Evolutionary conservation across 257 asterid genomes (phyloP).

Genomic region (Parsonsia alboflavescens): DNA sequence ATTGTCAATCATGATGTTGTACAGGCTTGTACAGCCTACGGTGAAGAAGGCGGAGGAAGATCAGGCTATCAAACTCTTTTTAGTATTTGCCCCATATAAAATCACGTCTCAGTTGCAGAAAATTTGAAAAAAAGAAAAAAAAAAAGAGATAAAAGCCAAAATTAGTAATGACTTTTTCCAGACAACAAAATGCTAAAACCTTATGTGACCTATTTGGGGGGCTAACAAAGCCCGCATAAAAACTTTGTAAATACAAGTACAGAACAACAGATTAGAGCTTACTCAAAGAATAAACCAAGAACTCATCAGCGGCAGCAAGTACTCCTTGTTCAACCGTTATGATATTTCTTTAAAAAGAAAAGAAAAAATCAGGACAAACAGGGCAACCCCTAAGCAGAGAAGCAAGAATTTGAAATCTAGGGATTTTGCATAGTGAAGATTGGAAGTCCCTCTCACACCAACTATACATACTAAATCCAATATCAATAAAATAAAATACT

Average conservation of each 20-base stretch:
- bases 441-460: not conserved
- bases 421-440: not conserved
- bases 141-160: not conserved
- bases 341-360: not conserved
- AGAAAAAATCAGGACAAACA: not conserved
- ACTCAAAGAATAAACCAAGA: not conserved
- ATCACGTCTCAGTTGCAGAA: not conserved
- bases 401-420: not conserved
- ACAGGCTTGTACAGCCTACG: conserved; percentile 7
- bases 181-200: not conserved
- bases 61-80: not conserved
- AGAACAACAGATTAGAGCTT: not conserved
- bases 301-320: not conserved
- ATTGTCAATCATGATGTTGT: conserved; percentile 34
- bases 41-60: conserved; percentile 6
- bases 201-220: not conserved
- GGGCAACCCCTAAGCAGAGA: not conserved
- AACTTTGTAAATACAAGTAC: not conserved
- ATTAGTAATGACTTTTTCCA: not conserved
- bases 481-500: not conserved
- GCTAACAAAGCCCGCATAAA: not conserved
- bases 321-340: no score
- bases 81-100: not conserved
- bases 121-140: not conserved
- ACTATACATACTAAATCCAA: no score